Evolutionary conservation across 2,329 filamentous ascomycete species (phyloP).

Genomic region (Colletotrichum sp.): DNA sequence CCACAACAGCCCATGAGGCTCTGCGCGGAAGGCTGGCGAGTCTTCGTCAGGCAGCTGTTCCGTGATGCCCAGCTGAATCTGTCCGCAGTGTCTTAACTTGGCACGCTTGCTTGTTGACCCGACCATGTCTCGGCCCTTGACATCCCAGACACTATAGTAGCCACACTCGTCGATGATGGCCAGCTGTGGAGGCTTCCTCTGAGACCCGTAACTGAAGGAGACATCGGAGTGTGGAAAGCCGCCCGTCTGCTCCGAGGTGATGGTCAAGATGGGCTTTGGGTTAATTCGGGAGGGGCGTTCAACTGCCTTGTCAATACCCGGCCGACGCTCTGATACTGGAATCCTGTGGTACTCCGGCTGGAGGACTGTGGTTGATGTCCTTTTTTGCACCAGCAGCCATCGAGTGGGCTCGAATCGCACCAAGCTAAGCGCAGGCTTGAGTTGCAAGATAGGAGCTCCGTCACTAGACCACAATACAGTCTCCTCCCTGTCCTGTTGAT

Average conservation of each 20-base stretch:
- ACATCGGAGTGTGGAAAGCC: slow-evolving; percentile 65
- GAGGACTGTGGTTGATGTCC: slow-evolving; percentile 55
- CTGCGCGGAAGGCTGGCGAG: slow-evolving; percentile 29
- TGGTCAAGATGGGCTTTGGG: slow-evolving; percentile 56
- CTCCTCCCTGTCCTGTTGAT: slow-evolving; percentile 46
- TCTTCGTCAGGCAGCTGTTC: slow-evolving; percentile 32
- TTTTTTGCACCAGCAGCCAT: slow-evolving; percentile 61
- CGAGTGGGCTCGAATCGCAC: slow-evolving; percentile 42
- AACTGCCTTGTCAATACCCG: slow-evolving; percentile 22
- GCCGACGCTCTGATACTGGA: slow-evolving; percentile 31
- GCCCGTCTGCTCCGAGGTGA: slow-evolving; percentile 59
- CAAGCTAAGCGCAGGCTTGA: slow-evolving; percentile 52
- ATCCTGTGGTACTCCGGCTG: slow-evolving; percentile 53
- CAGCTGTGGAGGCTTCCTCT: slow-evolving; percentile 61
- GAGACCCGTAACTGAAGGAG: slow-evolving; percentile 61
- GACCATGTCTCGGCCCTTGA: slow-evolving; percentile 42
- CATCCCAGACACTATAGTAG: slow-evolving; percentile 72
- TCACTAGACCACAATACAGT: slow-evolving; percentile 60
- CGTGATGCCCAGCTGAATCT: slow-evolving; percentile 45
- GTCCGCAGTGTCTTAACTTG: slow-evolving; percentile 43
- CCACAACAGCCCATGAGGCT: slow-evolving; percentile 49
- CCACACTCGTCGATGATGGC: slow-evolving; percentile 70
- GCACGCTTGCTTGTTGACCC: slow-evolving; percentile 37
- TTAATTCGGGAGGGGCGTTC: slow-evolving; percentile 55
- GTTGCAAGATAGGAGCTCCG: slow-evolving; percentile 51